Evolutionary conservation across 192 early-diverging fungal species (phyloP), one percentile per base, ranked within the genome.

Genomic region (Backusella sp.): DNA sequence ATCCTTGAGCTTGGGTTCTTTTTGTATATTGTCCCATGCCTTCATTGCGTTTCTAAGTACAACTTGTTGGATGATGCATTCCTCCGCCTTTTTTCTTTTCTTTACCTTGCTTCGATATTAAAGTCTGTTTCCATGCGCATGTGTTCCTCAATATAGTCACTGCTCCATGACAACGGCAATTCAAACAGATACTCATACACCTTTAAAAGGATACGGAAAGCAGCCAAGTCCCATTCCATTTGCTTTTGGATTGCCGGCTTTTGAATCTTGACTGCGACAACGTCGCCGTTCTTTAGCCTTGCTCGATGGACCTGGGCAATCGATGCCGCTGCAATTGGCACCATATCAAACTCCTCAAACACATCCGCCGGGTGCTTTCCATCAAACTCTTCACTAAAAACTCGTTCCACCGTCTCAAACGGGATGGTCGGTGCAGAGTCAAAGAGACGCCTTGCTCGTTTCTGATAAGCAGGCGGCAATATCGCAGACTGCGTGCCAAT

Each of bases 301-400:
- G 94, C 95, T 15, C 85, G 87, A 73, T 98, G 97, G 6, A 98
- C 97, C 76, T 97, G 96, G 0, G 96, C 97, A 72, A 98, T 94
- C 19, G 95, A 96, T 0, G 97, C 97, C 8, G 92, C 92, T 0
- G 95, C 97, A 14, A 95, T 82, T 5, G 97, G 92, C 19, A 78
- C 37, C 6, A 75, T 67, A 26, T 90, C 88, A 79, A 98, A 97
- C 1, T 86, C 84, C 3, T 77, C 82, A 86, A 97, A 98, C 28
- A 94, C 46, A 15, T 90, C 87, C 6, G 87, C 77, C 4, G 92
- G 83, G 0, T 81, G 76, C 3, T 86, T 82, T 32, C 42, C 56
- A 14, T 86, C 86, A 77, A 97, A 90, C 36, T 96, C 91, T 30
- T 86, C 80, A 67, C 75, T 78, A 73, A 98, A 88, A 14, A 95